Evolutionary conservation across 2,329 filamentous ascomycete species (phyloP).

Genomic region (Aspergillus fischeri): DNA sequence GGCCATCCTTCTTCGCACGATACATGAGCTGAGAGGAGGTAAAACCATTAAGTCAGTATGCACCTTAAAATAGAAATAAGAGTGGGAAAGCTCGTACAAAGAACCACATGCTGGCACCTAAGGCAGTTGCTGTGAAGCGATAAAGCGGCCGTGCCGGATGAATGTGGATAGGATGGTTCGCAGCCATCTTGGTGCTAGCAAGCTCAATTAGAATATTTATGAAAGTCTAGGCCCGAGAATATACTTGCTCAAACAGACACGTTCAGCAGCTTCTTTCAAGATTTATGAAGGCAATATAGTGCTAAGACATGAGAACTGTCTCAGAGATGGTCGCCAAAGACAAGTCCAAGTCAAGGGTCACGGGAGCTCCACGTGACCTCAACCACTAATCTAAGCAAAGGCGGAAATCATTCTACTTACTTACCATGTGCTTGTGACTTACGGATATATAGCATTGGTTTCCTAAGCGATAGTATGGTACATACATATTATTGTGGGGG

Average conservation of each 20-base stretch:
- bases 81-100: constrained; percentile 59
- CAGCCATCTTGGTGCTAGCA: constrained; percentile 28
- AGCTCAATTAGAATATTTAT: neutral
- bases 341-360: neutral
- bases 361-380: neutral
- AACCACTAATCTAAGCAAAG: neutral
- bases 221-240: neutral
- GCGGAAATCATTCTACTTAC: neutral
- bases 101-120: constrained; percentile 99
- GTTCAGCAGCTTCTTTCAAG: neutral
- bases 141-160: constrained; percentile 67
- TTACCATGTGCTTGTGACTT: neutral
- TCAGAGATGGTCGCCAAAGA: neutral
- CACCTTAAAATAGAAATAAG: neutral
- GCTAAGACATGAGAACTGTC: neutral
- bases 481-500: neutral
- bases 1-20: constrained; percentile 92
- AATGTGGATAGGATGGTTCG: constrained; percentile 46
- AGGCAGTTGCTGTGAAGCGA: constrained; percentile 76
- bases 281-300: neutral
- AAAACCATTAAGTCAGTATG: constrained; percentile 15
- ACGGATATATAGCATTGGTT: neutral
- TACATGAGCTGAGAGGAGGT: constrained; percentile 72
- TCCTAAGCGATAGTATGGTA: neutral
- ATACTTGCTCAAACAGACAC: neutral